Conservation (phyloP, 2,329 filamentous ascomycete species). For the Ceratocystis eucalypticola region DNA sequence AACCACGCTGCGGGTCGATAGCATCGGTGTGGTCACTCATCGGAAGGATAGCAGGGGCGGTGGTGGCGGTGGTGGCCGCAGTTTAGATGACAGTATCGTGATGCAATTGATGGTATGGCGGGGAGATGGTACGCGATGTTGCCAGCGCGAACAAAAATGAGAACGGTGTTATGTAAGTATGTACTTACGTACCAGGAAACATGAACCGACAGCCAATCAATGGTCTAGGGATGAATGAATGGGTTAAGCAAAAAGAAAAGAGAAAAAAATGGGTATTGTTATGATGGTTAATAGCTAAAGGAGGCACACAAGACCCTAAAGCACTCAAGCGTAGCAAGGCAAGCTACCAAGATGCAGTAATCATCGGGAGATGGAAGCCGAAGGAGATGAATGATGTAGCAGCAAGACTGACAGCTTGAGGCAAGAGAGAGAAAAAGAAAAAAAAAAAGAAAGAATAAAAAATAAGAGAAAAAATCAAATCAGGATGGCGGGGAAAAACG, state of each 20-base stretch:
- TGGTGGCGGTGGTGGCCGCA: neutral
- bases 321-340: neutral
- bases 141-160: neutral
- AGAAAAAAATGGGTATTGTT: slow-evolving; percentile 1
- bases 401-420: neutral
- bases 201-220: neutral
- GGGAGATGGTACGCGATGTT: neutral
- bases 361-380: neutral
- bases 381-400: neutral
- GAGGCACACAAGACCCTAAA: slow-evolving; percentile 3
- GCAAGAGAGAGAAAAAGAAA: neutral
- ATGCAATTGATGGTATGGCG: neutral
- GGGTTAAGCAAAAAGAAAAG: neutral
- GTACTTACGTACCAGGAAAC: neutral
- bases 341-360: neutral
- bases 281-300: neutral
- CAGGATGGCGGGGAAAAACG: slow-evolving; percentile 2
- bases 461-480: slow-evolving; percentile 1
- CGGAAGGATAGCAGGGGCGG: neutral
- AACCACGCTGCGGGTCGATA: slow-evolving; percentile 1
- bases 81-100: neutral
- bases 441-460: neutral
- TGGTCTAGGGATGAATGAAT: neutral
- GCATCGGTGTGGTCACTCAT: slow-evolving; percentile 1
- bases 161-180: neutral